A percentile compares a stretch with the other conserved stretches of the same genome.
Conservation (phyloP, 2,329 filamentous ascomycete species). For the Aspergillus arachidicola region DNA sequence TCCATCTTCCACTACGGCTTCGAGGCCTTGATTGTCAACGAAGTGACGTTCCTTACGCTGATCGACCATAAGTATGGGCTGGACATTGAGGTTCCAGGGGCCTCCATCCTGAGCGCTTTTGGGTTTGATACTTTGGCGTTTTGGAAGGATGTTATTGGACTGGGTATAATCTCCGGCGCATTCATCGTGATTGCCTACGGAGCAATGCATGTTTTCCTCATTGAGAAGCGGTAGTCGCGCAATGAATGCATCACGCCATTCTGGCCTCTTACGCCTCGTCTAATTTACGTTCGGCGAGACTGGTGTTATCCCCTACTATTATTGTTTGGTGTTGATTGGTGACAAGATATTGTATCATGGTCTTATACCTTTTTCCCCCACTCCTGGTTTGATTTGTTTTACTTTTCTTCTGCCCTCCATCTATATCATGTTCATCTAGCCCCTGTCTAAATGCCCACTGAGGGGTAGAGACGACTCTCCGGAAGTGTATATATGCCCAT, state of each 20-base stretch:
- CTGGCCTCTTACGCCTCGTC: background rate
- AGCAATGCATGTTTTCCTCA: conserved; percentile 89
- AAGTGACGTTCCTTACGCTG: conserved; percentile 85
- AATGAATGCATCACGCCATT: background rate
- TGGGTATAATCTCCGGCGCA: conserved; percentile 77
- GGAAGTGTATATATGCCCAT: conserved; percentile 13
- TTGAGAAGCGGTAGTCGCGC: conserved; percentile 73
- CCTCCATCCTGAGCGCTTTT: conserved; percentile 90
- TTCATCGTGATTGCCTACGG: conserved; percentile 88
- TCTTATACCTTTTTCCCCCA: background rate
- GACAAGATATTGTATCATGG: background rate
- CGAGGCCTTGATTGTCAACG: conserved; percentile 94
- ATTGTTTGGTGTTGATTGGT: background rate
- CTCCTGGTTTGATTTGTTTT: background rate
- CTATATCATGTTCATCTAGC: background rate
- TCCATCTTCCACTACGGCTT: conserved; percentile 99
- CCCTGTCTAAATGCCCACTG: background rate
- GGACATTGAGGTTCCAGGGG: conserved; percentile 93
- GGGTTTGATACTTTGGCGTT: conserved; percentile 87
- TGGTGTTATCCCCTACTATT: background rate
- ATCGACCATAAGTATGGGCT: conserved; percentile 94
- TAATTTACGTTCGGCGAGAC: background rate
- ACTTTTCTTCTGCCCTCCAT: background rate
- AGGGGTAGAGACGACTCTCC: background rate
- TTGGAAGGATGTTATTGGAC: conserved; percentile 79